Evolutionary conservation across 257 asterid genomes (phyloP), one percentile per base, ranked within the genome.

Genomic region (Fraxinus pennsylvanica): DNA sequence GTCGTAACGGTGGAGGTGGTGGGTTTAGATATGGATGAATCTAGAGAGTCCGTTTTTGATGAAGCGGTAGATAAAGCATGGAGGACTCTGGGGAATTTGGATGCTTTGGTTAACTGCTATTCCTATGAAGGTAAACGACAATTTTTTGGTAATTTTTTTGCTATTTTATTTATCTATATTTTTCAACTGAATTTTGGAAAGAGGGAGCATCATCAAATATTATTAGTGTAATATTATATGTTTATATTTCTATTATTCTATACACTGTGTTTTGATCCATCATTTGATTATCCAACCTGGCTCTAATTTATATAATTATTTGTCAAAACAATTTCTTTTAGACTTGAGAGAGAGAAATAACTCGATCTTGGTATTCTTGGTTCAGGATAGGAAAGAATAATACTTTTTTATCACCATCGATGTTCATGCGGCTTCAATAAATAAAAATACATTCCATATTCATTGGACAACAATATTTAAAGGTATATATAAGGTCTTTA

Each of bases 61-160:
- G 92, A 81, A 38, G 97, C 97, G 25, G 99, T 90, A 65, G 90
- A 71, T 74, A 90, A 84, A 85, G 95, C 97, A 0, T 84, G 80
- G 83, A 39, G 59, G 50, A 73, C 88, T 47, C 79, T 91, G 67
- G 99, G 95, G 25, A 76, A 70, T 33, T 79, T 94, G 76, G 97
- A 94, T 84, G 94, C 98, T 78, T 89, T 91, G 1, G 94, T 92
- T 77, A 90, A 90, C 50, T 91, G 97, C 73, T 92, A 87, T 87
- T 84, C 94, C 9, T 91, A 92, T 35, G 99, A 94, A 91, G 97
- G 98, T 94, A 80, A 43, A 19, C 30, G 6, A 6, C 67, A 4
- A 38, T 10, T 63, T 72, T 32, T 50, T 32, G 50, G 50, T 0
- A 43, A 10, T 54, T n/a, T 43, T 50, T 7, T 6, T 61, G 25